Percentiles rank a stretch among this genome's conserved stretches.
These are phyloP conservation scores for Penicillium lividum DNA, from an alignment of 495 filamentous ascomycete species.

Conservation along the genomic window DNA sequence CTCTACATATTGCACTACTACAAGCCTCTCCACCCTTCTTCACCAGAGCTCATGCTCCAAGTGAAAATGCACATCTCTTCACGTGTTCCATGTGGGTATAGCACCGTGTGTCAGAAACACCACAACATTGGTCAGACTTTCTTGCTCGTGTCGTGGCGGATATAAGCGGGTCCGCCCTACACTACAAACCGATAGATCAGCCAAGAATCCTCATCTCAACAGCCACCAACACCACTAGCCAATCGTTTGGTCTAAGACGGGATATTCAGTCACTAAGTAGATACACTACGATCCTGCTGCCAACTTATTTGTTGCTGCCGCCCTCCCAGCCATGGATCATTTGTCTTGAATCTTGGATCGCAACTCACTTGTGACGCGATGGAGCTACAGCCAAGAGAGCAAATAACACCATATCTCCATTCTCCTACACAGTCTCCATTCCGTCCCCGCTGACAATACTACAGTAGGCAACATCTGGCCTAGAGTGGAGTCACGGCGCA, in stretches of 20 bases:
- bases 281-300: not conserved
- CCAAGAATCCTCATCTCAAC: not conserved
- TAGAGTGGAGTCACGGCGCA: constrained; percentile 5
- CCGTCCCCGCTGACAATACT: not conserved
- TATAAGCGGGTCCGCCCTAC: constrained; percentile 13
- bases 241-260: not conserved
- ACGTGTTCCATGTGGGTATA: constrained; percentile 11
- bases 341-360: not conserved
- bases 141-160: constrained; percentile 1
- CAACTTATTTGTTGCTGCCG: not conserved
- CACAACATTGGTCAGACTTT: constrained; percentile 6
- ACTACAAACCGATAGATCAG: not conserved
- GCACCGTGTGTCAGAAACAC: constrained; percentile 10
- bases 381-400: not conserved
- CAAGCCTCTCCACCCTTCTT: constrained; percentile 3
- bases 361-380: not conserved
- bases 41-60: constrained; percentile 1
- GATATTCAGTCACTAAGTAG: not conserved
- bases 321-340: not conserved
- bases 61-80: not conserved
- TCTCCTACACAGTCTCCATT: not conserved
- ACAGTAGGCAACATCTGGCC: not conserved
- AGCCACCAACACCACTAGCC: constrained; percentile 1
- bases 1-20: not conserved
- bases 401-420: not conserved